Base-by-base conservation (phyloP, 2,329 filamentous ascomycete species). In the Chaetomiaceae sp. region DNA sequence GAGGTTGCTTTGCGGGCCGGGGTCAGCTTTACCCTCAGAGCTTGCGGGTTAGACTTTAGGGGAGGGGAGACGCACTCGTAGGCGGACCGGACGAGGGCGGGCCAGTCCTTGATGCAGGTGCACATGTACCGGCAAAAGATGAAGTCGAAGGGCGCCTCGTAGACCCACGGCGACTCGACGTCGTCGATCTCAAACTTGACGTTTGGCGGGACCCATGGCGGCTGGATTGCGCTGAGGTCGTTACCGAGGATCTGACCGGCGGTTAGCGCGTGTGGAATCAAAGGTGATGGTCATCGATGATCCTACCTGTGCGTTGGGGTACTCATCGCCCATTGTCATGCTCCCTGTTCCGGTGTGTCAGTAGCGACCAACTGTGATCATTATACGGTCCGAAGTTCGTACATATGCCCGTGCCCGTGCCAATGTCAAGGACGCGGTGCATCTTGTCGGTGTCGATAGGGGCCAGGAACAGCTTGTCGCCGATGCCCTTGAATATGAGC, bases 331-430 rank as follows among this genome's bases (percentile, higher is more conserved):
- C 48, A 73, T 68, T 22, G 69, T 66, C 17, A 75, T 71, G 5
- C 70, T 67, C 72, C 59, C 58, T 61, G 2, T 29, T 17, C 20
- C 14, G 46, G n/a, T 22, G 6, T 42, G 23, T 17, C 8, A 17
- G 46, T 25, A 51, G n/a, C n/a, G n/a, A 38, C 9, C 15, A 17
- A 31, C 6, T 12, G 27, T 31, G 27, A 31, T 31, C 12, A n/a
- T n/a, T n/a, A n/a, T n/a, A n/a, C n/a, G n/a, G 23, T 12, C 8
- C 15, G 25, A 19, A 27, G n/a, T 8, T 5, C 51, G 9, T 53
- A 62, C 72, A 75, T 27, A 72, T 71, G 7, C 73, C 73, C 2
- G 70, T 73, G 4, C 73, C 73, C 0, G 72, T 74, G 12, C 72
- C 72, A n/a, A 76, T 66, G 45, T 76, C 74, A 1, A 76, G 66